phyloP scores from a whole-genome alignment of 257 asterid genomes.

The Nemophila menziesii region DNA sequence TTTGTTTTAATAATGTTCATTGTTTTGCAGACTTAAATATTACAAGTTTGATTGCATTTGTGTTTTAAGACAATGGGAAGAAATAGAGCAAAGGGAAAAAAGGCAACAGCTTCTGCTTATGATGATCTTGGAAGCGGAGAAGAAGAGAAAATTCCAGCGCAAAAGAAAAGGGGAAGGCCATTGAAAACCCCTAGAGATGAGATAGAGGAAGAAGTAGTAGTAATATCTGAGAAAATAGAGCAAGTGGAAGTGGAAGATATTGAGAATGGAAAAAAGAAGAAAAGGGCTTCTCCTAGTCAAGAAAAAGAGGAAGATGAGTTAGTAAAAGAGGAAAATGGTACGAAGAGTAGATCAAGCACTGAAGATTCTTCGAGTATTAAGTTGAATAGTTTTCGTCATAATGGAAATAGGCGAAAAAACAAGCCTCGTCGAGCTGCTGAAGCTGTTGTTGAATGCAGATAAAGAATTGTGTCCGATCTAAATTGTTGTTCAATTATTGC shows the following conservation, averaged over 20 bases:
- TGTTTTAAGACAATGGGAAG: slow-evolving; percentile 25
- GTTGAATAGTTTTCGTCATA: slow-evolving; percentile 29
- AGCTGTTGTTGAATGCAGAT: slow-evolving; percentile 44
- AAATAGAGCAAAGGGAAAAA: slow-evolving; percentile 40
- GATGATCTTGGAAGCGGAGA: slow-evolving; percentile 36
- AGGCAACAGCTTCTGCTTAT: slow-evolving; percentile 17
- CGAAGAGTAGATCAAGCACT: slow-evolving; percentile 20
- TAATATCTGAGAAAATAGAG: slow-evolving; percentile 21
- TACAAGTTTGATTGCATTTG: slow-evolving; percentile 9
- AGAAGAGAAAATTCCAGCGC: slow-evolving; percentile 36
- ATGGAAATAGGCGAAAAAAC: slow-evolving; percentile 36
- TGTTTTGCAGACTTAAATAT: slow-evolving; percentile 14
- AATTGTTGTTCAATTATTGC: no score
- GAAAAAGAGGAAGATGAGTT: slow-evolving; percentile 21
- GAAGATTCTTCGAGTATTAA: slow-evolving; percentile 23
- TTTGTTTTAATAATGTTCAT: neutral
- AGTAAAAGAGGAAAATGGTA: slow-evolving; percentile 27
- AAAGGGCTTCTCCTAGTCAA: slow-evolving; percentile 11
- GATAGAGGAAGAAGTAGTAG: slow-evolving; percentile 27
- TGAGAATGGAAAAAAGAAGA: slow-evolving; percentile 28
- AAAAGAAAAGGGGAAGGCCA: slow-evolving; percentile 48
- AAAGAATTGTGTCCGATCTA: neutral
- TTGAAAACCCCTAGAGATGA: slow-evolving; percentile 33
- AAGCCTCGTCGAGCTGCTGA: slow-evolving; percentile 59
- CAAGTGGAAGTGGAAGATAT: slow-evolving; percentile 25